phyloP scores from a whole-genome alignment of 202 grass and related monocot species.

The Saccharum hybrid region DNA sequence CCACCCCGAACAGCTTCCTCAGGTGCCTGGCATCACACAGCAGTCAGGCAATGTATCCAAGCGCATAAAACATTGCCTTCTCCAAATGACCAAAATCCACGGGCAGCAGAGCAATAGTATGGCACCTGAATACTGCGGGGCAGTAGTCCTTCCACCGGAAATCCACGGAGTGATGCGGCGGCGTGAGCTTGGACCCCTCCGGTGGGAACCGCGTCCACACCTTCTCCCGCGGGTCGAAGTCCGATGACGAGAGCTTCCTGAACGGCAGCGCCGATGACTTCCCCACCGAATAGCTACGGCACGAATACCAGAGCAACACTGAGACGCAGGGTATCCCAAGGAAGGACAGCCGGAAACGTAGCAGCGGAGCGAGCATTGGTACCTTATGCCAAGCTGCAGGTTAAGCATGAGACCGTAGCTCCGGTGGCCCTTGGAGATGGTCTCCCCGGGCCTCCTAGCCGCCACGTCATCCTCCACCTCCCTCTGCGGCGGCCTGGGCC shows the following conservation, averaged over 20 bases:
- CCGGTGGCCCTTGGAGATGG: constrained; percentile 63
- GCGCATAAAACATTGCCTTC: background rate
- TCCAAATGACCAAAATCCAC: constrained; percentile 7
- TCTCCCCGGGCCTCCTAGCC: constrained; percentile 47
- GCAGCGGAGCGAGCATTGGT: constrained; percentile 11
- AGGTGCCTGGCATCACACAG: constrained; percentile 49
- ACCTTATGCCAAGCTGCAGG: constrained; percentile 71
- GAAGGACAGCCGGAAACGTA: background rate
- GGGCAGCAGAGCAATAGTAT: background rate
- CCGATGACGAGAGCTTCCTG: constrained; percentile 51
- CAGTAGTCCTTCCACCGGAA: constrained; percentile 74
- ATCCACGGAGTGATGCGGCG: constrained; percentile 62
- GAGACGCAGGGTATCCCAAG: background rate
- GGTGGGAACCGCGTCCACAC: constrained; percentile 70
- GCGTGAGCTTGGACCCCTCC: constrained; percentile 67
- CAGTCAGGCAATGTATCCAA: constrained; percentile 15
- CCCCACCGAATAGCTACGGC: constrained; percentile 56
- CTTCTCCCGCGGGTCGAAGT: constrained; percentile 67
- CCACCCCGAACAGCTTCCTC: constrained; percentile 61
- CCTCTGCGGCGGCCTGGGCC: constrained; percentile 19
- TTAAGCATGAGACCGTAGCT: constrained; percentile 67
- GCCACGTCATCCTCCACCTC: constrained; percentile 17
- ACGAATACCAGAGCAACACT: background rate
- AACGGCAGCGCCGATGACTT: constrained; percentile 64
- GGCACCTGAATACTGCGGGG: constrained; percentile 60